A percentile compares a stretch with the other conserved stretches of the same genome.
Evolutionary conservation across 1,284 basidiomycete genomes (phyloP).

Genomic region (Sporisorium scitamineum): DNA sequence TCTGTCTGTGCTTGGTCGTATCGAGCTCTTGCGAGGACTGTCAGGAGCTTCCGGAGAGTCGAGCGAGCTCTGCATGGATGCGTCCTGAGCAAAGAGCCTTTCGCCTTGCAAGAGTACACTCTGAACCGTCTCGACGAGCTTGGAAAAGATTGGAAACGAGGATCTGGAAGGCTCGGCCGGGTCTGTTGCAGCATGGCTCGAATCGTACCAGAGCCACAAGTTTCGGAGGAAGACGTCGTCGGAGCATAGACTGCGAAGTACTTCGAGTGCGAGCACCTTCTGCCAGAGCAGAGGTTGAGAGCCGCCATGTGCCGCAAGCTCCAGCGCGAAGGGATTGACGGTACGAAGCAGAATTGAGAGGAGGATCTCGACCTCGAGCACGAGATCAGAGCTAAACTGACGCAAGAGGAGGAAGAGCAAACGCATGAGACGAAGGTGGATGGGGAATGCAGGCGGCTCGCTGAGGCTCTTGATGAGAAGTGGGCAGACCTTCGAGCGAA

Average conservation of each 20-base stretch:
- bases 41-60: conserved; percentile 16
- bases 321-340: conserved; percentile 38
- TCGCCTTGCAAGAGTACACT: conserved; percentile 41
- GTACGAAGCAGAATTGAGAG: conserved; percentile 61
- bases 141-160: conserved; percentile 52
- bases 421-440: conserved; percentile 88
- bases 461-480: conserved; percentile 80
- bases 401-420: conserved; percentile 93
- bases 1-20: conserved; percentile 42
- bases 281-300: conserved; percentile 57
- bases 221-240: conserved; percentile 61
- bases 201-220: conserved; percentile 64
- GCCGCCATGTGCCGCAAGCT: conserved; percentile 37
- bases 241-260: conserved; percentile 59
- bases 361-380: conserved; percentile 67
- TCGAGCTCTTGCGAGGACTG: conserved; percentile 30
- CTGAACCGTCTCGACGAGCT: conserved; percentile 54
- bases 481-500: conserved; percentile 89
- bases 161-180: conserved; percentile 3
- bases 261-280: conserved; percentile 64
- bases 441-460: conserved; percentile 84
- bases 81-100: conserved; percentile 33
- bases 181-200: conserved; percentile 3
- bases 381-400: conserved; percentile 82
- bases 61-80: conserved; percentile 26